These are phyloP conservation scores for Didymella keratinophila DNA, from an alignment of 2,329 filamentous ascomycete species.

Conservation along the genomic window DNA sequence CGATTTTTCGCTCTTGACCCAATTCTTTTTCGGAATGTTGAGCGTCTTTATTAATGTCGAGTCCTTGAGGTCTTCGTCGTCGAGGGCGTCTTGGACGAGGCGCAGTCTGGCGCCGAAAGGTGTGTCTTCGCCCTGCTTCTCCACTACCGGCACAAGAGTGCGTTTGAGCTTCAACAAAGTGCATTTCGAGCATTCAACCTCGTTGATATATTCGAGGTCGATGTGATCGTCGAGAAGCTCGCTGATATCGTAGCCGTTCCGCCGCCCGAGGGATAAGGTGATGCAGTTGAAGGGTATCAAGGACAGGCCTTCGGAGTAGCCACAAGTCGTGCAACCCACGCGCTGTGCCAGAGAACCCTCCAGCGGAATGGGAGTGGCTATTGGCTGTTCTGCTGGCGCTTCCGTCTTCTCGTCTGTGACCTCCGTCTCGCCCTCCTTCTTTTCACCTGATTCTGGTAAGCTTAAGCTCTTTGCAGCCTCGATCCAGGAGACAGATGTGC, in stretches of 20 bases:
- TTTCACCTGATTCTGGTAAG: conserved; percentile 1
- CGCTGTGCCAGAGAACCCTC: conserved; percentile 89
- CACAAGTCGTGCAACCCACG: conserved; percentile 85
- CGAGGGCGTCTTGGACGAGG: conserved; percentile 73
- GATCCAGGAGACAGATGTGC: not conserved
- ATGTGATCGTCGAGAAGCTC: conserved; percentile 87
- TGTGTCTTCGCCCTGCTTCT: conserved; percentile 46
- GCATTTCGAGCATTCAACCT: conserved; percentile 91
- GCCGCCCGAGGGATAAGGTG: conserved; percentile 79
- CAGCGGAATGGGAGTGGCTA: conserved; percentile 72
- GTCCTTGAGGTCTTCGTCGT: conserved; percentile 74
- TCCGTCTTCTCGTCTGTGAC: conserved; percentile 17
- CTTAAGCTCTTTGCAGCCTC: not conserved
- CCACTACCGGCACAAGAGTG: conserved; percentile 38
- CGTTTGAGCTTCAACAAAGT: conserved; percentile 71
- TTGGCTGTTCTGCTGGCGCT: conserved; percentile 14
- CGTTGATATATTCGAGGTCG: conserved; percentile 82
- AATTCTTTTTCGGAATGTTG: conserved; percentile 64
- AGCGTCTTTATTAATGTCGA: conserved; percentile 61
- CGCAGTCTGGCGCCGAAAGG: conserved; percentile 64
- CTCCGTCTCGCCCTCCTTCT: conserved; percentile 12
- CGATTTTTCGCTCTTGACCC: conserved; percentile 82
- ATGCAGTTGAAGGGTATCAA: conserved; percentile 95
- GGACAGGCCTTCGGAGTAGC: conserved; percentile 85
- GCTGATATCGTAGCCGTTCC: conserved; percentile 71